phyloP scores from a whole-genome alignment of 257 asterid genomes.

The Henckelia pumila region DNA sequence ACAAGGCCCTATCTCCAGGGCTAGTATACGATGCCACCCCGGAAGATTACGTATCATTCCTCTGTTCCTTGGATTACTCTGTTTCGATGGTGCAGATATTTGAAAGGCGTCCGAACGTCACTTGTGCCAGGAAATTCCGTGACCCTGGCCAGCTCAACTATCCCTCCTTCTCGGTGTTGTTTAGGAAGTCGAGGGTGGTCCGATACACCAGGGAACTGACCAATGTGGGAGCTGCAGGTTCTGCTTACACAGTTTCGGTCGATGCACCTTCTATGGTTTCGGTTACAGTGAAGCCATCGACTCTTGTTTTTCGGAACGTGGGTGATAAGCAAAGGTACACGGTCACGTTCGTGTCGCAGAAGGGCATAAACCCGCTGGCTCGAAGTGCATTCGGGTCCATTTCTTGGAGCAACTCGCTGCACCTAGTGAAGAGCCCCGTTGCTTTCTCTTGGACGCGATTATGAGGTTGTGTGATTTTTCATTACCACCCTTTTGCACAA shows the following conservation, averaged over 20 bases:
- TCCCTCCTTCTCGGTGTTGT: constrained; percentile 73
- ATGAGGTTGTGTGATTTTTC: not conserved
- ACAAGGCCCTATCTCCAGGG: constrained; percentile 53
- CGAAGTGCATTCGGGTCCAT: constrained; percentile 60
- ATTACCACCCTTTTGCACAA: not conserved
- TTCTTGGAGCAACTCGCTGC: constrained; percentile 57
- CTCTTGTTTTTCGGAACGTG: constrained; percentile 42
- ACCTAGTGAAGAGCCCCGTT: constrained; percentile 71
- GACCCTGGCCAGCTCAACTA: constrained; percentile 86
- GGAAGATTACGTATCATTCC: constrained; percentile 50
- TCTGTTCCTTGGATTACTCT: constrained; percentile 55
- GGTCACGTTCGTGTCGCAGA: constrained; percentile 57
- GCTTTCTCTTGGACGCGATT: constrained; percentile 55
- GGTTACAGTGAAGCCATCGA: constrained; percentile 57
- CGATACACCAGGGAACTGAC: constrained; percentile 61
- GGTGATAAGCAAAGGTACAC: constrained; percentile 57
- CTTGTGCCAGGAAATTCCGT: constrained; percentile 46
- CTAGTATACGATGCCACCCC: constrained; percentile 49
- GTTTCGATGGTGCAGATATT: constrained; percentile 41
- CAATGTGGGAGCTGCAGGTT: constrained; percentile 66
- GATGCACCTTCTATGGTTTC: constrained; percentile 45
- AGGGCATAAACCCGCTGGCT: constrained; percentile 23
- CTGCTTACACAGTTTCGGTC: constrained; percentile 40
- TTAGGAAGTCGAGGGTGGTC: constrained; percentile 60
- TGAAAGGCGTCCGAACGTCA: constrained; percentile 49